phyloP scores from a whole-genome alignment of 495 filamentous ascomycete genomes.

The Penicillium salamii region DNA sequence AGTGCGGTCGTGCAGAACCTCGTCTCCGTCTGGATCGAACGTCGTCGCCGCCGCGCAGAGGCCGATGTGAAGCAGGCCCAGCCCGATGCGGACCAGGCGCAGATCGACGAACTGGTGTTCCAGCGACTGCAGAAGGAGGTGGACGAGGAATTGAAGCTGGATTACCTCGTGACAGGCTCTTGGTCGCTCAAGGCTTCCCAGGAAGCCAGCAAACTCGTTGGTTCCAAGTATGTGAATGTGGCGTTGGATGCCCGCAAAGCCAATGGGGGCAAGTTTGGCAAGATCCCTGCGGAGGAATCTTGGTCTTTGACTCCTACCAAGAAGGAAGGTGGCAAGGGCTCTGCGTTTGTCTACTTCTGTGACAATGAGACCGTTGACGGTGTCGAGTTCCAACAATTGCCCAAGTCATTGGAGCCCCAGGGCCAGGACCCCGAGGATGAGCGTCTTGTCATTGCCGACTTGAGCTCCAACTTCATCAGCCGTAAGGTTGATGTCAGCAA shows the following conservation, averaged over 20 bases:
- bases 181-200: slow-evolving; percentile 92
- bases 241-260: slow-evolving; percentile 65
- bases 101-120: slow-evolving; percentile 51
- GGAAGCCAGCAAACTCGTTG: slow-evolving; percentile 74
- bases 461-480: slow-evolving; percentile 70
- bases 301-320: slow-evolving; percentile 73
- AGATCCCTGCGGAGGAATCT: slow-evolving; percentile 68
- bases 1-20: slow-evolving; percentile 79
- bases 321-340: slow-evolving; percentile 42
- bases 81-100: slow-evolving; percentile 27
- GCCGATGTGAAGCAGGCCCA: slow-evolving; percentile 34
- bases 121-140: slow-evolving; percentile 60
- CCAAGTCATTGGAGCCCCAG: slow-evolving; percentile 53
- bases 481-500: slow-evolving; percentile 64
- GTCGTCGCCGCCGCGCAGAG: slow-evolving; percentile 41
- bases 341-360: slow-evolving; percentile 86
- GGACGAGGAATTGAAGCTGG: slow-evolving; percentile 66
- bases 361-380: slow-evolving; percentile 86
- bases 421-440: slow-evolving; percentile 52
- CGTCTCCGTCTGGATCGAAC: slow-evolving; percentile 75
- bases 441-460: slow-evolving; percentile 76
- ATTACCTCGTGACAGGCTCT: slow-evolving; percentile 87
- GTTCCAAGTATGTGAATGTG: slow-evolving; percentile 75
- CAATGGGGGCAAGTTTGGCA: slow-evolving; percentile 84
- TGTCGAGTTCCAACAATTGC: slow-evolving; percentile 85